These are phyloP conservation scores for Fraxinus angustifolia DNA, from an alignment of 305 asterid genomes.

Conservation along the genomic window DNA sequence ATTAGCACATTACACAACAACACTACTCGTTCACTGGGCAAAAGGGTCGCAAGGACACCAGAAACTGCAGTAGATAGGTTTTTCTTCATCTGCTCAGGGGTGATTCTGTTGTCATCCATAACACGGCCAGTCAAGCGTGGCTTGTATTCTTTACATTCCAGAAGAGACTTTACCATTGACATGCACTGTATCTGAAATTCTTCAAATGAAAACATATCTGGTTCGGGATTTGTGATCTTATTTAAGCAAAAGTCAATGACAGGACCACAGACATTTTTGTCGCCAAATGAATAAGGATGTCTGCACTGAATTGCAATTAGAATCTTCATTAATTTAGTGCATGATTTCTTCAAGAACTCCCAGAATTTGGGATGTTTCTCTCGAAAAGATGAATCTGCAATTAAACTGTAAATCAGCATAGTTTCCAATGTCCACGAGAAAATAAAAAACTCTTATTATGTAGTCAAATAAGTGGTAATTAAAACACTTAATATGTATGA, in stretches of 20 bases:
- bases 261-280: slow-evolving; percentile 70
- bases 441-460: slow-evolving; percentile 5
- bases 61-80: slow-evolving; percentile 63
- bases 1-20: slow-evolving; percentile 77
- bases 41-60: slow-evolving; percentile 66
- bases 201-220: slow-evolving; percentile 61
- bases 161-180: slow-evolving; percentile 76
- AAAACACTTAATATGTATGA: not conserved
- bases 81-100: slow-evolving; percentile 84
- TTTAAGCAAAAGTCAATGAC: slow-evolving; percentile 77
- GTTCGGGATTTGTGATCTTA: slow-evolving; percentile 82
- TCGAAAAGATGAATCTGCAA: slow-evolving; percentile 77
- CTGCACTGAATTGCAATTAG: slow-evolving; percentile 69
- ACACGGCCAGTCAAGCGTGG: slow-evolving; percentile 78
- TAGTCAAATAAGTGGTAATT: slow-evolving; percentile 17
- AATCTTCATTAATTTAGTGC: slow-evolving; percentile 81
- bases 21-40: slow-evolving; percentile 80
- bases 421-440: slow-evolving; percentile 21
- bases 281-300: slow-evolving; percentile 97
- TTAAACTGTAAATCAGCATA: slow-evolving; percentile 31
- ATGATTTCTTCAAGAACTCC: slow-evolving; percentile 73
- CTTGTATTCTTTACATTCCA: slow-evolving; percentile 93
- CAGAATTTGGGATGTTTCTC: slow-evolving; percentile 70
- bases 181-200: slow-evolving; percentile 83
- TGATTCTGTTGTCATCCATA: slow-evolving; percentile 67